Evolutionary conservation across 371 early-diverging fungal genomes (phyloP).

Genomic region (Mortierella sp.): DNA sequence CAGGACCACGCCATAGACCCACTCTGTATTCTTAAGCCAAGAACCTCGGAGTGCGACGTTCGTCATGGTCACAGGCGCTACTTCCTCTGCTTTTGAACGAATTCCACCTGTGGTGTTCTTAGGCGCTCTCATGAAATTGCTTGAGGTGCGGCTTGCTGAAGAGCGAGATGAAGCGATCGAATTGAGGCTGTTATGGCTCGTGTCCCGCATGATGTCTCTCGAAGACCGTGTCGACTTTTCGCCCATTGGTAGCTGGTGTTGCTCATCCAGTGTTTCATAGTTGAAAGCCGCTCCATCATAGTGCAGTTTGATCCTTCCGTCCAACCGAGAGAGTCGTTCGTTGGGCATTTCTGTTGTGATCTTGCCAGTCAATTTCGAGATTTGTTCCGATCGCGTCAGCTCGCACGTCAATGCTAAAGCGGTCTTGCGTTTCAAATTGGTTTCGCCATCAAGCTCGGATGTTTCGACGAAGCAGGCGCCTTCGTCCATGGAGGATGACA

Average conservation of each 20-base stretch:
- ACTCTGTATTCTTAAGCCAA: constrained; percentile 83
- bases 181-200: constrained; percentile 21
- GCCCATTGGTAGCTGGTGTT: not conserved
- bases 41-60: constrained; percentile 75
- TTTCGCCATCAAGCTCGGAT: constrained; percentile 87
- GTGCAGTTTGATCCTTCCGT: constrained; percentile 56
- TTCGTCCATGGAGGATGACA: constrained; percentile 75
- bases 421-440: constrained; percentile 77
- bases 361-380: constrained; percentile 29
- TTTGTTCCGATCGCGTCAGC: constrained; percentile 53
- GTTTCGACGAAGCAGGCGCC: constrained; percentile 84
- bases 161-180: constrained; percentile 10
- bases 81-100: constrained; percentile 25
- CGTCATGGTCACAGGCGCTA: constrained; percentile 51
- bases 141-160: not conserved
- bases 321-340: constrained; percentile 62
- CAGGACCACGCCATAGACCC: constrained; percentile 81
- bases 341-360: constrained; percentile 66
- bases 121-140: not conserved
- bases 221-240: not conserved
- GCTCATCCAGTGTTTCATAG: constrained; percentile 28
- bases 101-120: not conserved
- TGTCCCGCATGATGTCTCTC: not conserved
- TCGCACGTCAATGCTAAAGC: constrained; percentile 30
- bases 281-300: constrained; percentile 26